Percentiles rank a stretch among this genome's conserved stretches.
Evolutionary conservation across 805 yeast genomes (phyloP).

Genomic region (Wickerhamomyces rabaulensis): DNA sequence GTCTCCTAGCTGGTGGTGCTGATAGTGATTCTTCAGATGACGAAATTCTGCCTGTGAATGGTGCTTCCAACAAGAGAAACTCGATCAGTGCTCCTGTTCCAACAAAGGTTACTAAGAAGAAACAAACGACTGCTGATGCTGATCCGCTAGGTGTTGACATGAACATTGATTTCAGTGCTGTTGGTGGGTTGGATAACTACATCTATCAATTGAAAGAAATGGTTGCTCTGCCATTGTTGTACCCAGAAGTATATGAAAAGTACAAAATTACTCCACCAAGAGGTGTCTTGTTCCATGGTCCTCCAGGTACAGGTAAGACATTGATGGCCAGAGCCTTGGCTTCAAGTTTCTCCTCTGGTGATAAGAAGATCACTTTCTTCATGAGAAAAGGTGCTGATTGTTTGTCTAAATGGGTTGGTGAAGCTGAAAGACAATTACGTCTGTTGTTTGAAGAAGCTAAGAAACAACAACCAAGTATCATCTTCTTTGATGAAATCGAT

Average conservation of each 20-base stretch:
- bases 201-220: slow-evolving; percentile 92
- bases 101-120: slow-evolving; percentile 28
- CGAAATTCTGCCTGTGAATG: slow-evolving; percentile 46
- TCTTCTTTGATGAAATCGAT: slow-evolving; percentile 96
- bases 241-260: slow-evolving; percentile 88
- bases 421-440: slow-evolving; percentile 92
- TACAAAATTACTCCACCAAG: slow-evolving; percentile 94
- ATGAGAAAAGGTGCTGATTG: slow-evolving; percentile 99
- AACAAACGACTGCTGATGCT: slow-evolving; percentile 72
- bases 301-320: slow-evolving; percentile 99
- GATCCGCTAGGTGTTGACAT: slow-evolving; percentile 91
- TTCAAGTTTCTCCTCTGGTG: slow-evolving; percentile 84
- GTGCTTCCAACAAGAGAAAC: slow-evolving; percentile 29
- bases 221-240: slow-evolving; percentile 88
- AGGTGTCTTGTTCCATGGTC: slow-evolving; percentile 97
- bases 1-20: slow-evolving; percentile 23
- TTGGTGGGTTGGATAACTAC: slow-evolving; percentile 90
- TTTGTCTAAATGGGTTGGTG: slow-evolving; percentile 98
- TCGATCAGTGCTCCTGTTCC: slow-evolving; percentile 27
- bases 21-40: slow-evolving; percentile 65
- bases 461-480: slow-evolving; percentile 91
- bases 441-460: slow-evolving; percentile 92
- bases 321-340: slow-evolving; percentile 97
- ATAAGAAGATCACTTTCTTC: slow-evolving; percentile 85
- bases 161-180: slow-evolving; percentile 76